Conservation (phyloP, 2,329 filamentous ascomycete genomes). For the Tetracladium maxilliforme region DNA sequence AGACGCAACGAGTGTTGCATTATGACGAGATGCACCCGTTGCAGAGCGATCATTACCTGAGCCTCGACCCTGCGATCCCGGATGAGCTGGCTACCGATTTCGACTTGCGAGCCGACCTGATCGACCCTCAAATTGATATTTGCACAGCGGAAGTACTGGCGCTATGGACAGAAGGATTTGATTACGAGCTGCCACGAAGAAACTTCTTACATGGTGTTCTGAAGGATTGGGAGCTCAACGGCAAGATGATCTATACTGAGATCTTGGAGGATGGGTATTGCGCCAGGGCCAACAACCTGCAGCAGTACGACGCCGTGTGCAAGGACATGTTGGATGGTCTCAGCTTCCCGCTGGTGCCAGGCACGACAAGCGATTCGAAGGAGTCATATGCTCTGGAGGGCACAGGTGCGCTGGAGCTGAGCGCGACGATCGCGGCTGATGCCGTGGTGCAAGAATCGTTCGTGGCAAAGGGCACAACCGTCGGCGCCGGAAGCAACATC, state of each 20-base stretch:
- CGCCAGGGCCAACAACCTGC: slow-evolving; percentile 71
- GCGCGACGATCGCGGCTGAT: slow-evolving; percentile 57
- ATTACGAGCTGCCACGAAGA: slow-evolving; percentile 79
- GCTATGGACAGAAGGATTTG: slow-evolving; percentile 94
- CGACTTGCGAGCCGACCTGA: slow-evolving; percentile 72
- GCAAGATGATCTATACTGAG: slow-evolving; percentile 90
- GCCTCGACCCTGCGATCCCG: slow-evolving; percentile 68
- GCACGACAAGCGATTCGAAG: slow-evolving; percentile 68
- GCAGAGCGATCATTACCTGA: slow-evolving; percentile 48
- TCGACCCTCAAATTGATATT: slow-evolving; percentile 93
- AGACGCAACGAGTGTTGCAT: slow-evolving; percentile 69
- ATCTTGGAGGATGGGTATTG: slow-evolving; percentile 74
- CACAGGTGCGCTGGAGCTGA: slow-evolving; percentile 63
- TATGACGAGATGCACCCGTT: slow-evolving; percentile 80
- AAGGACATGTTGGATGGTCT: slow-evolving; percentile 76
- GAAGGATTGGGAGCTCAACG: slow-evolving; percentile 94
- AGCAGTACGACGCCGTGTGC: slow-evolving; percentile 79
- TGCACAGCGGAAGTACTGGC: slow-evolving; percentile 92
- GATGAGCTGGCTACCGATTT: slow-evolving; percentile 55
- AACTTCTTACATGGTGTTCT: slow-evolving; percentile 86
- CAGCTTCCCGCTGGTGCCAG: slow-evolving; percentile 80
- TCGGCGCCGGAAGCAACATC: slow-evolving; percentile 59
- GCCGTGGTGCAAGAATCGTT: slow-evolving; percentile 59
- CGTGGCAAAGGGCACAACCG: slow-evolving; percentile 59
- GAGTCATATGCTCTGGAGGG: slow-evolving; percentile 62